phyloP scores from a whole-genome alignment of 176 grass and related monocot species.

The Tillandsia fasciculata region DNA sequence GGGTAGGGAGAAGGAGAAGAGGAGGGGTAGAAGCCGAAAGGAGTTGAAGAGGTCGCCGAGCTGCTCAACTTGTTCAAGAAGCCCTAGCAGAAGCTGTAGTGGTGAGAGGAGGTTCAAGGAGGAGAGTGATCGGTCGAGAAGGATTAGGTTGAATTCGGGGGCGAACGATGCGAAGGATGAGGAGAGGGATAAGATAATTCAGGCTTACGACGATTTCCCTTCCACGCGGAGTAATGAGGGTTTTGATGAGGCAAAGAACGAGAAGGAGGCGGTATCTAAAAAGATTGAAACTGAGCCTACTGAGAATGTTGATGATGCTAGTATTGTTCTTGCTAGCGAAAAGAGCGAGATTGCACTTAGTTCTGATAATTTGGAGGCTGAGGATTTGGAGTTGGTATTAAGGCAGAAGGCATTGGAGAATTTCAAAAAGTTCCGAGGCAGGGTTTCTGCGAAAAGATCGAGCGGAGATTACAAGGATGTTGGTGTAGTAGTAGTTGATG shows the following conservation, averaged over 20 bases:
- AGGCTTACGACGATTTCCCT: conserved; percentile 24
- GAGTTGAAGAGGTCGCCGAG: conserved; percentile 29
- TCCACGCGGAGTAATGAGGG: conserved; percentile 6
- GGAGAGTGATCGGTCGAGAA: conserved; percentile 15
- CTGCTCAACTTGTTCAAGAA: conserved; percentile 20
- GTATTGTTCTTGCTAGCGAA: conserved; percentile 6
- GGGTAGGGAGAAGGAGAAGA: conserved; percentile 2
- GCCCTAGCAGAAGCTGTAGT: conserved; percentile 29
- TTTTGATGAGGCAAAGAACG: conserved; percentile 5
- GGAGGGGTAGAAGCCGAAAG: conserved; percentile 9
- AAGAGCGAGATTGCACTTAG: conserved; percentile 12
- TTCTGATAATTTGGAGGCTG: conserved; percentile 21
- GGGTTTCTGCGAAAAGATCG: conserved; percentile 12
- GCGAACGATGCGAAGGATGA: conserved; percentile 10
- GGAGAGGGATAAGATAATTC: conserved; percentile 28
- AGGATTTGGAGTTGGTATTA: conserved; percentile 69
- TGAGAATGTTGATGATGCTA: conserved; percentile 14
- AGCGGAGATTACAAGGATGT: conserved; percentile 21
- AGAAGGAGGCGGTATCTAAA: conserved; percentile 18
- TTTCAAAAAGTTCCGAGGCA: conserved; percentile 60
- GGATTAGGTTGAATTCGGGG: background rate
- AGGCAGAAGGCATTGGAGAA: conserved; percentile 87
- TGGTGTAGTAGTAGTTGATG: background rate
- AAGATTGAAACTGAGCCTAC: conserved; percentile 15
- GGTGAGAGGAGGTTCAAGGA: conserved; percentile 3